Evolutionary conservation across 129 eudicot genomes (phyloP).

Genomic region (Lactuca sativa): DNA sequence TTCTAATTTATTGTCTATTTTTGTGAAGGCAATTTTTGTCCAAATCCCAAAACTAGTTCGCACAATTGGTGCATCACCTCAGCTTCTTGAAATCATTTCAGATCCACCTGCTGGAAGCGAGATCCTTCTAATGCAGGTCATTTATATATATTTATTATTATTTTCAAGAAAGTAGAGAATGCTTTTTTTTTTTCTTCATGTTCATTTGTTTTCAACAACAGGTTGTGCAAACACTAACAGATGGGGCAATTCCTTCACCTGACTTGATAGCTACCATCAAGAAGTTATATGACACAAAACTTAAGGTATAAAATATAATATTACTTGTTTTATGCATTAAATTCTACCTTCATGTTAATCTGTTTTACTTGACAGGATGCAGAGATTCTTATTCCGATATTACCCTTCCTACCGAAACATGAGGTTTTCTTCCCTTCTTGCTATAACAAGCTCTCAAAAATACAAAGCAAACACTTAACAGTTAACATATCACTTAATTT

Average conservation of each 20-base stretch:
- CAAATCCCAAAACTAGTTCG: constrained; percentile 92
- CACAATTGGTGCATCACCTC: constrained; percentile 86
- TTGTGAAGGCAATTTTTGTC: constrained; percentile 70
- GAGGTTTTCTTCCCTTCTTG: constrained; percentile 54
- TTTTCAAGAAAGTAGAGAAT: neutral
- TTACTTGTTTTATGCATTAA: neutral
- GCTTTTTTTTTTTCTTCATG: neutral
- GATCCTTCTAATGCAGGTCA: constrained; percentile 77
- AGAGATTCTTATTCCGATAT: constrained; percentile 73
- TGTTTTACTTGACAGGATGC: constrained; percentile 57
- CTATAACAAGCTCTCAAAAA: too few relatives aligned
- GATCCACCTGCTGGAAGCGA: constrained; percentile 92
- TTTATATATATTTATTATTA: constrained; percentile 4
- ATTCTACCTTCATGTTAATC: constrained; percentile 16
- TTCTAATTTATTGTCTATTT: constrained; percentile 10
- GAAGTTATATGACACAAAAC: constrained; percentile 64
- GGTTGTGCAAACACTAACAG: constrained; percentile 91
- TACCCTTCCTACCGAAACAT: constrained; percentile 72
- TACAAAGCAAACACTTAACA: too few relatives aligned
- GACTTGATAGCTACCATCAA: constrained; percentile 65
- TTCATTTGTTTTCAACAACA: constrained; percentile 30
- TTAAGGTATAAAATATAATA: constrained; percentile 47
- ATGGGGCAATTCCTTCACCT: constrained; percentile 79
- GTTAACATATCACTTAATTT: too few relatives aligned
- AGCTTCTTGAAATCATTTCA: constrained; percentile 81